Percentiles rank a stretch among this genome's conserved stretches.
phyloP scores from a whole-genome alignment of 1,139 yeast genomes.

The Scheffersomyces illinoinensis region DNA sequence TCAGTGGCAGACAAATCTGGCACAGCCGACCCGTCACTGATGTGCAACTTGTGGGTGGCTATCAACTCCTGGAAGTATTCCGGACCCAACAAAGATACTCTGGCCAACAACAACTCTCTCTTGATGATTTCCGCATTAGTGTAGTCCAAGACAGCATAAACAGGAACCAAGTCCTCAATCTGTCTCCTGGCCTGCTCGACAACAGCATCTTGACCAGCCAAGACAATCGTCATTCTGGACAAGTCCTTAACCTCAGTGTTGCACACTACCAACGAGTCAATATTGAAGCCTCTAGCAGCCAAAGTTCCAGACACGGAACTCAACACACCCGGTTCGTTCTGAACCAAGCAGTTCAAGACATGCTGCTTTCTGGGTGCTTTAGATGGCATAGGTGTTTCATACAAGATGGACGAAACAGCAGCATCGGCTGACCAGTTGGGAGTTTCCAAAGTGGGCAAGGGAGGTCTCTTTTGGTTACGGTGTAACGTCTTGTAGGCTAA shows the following conservation, averaged over 20 bases:
- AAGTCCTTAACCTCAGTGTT: constrained; percentile 94
- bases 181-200: constrained; percentile 99
- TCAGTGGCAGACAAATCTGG: constrained; percentile 54
- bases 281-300: constrained; percentile 98
- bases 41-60: constrained; percentile 72
- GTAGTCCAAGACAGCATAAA: constrained; percentile 95
- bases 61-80: constrained; percentile 95
- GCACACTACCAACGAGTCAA: constrained; percentile 94
- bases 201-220: constrained; percentile 93
- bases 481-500: constrained; percentile 91
- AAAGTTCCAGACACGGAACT: constrained; percentile 91
- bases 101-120: constrained; percentile 86
- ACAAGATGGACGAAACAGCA: constrained; percentile 91
- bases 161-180: constrained; percentile 96
- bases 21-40: constrained; percentile 36
- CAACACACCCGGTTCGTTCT: constrained; percentile 97
- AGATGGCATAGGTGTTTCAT: constrained; percentile 85
- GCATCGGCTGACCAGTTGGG: constrained; percentile 96
- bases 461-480: constrained; percentile 83
- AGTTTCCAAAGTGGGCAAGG: constrained; percentile 91
- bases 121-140: constrained; percentile 85
- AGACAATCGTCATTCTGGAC: constrained; percentile 94
- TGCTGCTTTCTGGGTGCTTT: constrained; percentile 75
- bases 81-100: constrained; percentile 91
- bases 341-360: constrained; percentile 93